Evolutionary conservation across 2,329 filamentous ascomycete species (phyloP).

Genomic region (Xylaria sp.): DNA sequence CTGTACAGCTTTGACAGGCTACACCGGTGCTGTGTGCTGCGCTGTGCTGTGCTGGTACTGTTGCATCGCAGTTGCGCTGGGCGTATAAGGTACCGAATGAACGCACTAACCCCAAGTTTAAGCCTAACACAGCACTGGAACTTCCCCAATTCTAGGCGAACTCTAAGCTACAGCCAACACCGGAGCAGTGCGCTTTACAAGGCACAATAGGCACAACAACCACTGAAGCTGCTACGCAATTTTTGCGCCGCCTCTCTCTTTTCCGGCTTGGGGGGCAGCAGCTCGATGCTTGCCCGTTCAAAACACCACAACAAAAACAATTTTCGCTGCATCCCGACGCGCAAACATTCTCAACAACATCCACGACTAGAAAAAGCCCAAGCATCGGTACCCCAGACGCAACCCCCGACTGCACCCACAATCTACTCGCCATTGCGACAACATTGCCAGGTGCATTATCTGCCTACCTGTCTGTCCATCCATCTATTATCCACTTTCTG

Average conservation of each 20-base stretch:
- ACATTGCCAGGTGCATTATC: not conserved
- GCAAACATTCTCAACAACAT: conserved; percentile 40
- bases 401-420: conserved; percentile 10
- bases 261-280: conserved; percentile 35
- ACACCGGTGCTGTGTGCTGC: not conserved
- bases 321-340: conserved; percentile 47
- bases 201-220: conserved; percentile 5
- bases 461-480: conserved; percentile 11
- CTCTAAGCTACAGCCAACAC: not conserved
- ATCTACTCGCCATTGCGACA: conserved; percentile 23
- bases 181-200: not conserved
- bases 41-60: not conserved
- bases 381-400: not conserved
- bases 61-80: conserved; percentile 11
- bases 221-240: conserved; percentile 20
- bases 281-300: conserved; percentile 40
- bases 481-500: conserved; percentile 28
- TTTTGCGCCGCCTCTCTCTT: conserved; percentile 47
- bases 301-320: conserved; percentile 49
- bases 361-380: conserved; percentile 15
- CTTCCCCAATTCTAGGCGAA: conserved; percentile 30
- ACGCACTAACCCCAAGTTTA: not conserved
- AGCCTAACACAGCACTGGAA: conserved; percentile 30
- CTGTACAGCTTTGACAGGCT: conserved; percentile 6
- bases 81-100: not conserved